Conservation (phyloP, 2,329 filamentous ascomycete species). For the Akanthomyces muscarius region DNA sequence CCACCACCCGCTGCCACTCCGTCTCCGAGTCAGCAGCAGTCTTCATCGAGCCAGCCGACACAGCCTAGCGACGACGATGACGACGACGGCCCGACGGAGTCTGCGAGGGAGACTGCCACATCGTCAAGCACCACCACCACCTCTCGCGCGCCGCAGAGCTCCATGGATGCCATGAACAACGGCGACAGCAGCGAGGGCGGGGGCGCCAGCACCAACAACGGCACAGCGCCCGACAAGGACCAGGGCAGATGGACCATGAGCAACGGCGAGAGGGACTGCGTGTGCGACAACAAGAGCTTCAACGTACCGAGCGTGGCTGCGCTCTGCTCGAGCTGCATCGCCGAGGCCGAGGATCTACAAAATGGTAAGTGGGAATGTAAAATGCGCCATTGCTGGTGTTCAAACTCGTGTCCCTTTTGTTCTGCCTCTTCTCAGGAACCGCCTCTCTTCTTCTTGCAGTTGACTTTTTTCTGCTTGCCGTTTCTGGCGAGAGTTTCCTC, state of each 20-base stretch:
- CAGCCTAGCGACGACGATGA: neutral
- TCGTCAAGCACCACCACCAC: neutral
- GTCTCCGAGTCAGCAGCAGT: neutral
- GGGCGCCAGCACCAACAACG: neutral
- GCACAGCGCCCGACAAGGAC: conserved; percentile 11
- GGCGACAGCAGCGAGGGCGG: neutral
- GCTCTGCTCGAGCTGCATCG: conserved; percentile 37
- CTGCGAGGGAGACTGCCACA: neutral
- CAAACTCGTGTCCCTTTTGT: neutral
- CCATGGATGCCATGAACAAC: neutral
- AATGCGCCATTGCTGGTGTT: neutral
- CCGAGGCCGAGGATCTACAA: conserved; percentile 27
- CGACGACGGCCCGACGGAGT: neutral
- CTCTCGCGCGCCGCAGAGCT: neutral
- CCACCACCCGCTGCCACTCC: neutral
- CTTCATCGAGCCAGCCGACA: neutral
- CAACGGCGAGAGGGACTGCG: conserved; percentile 33
- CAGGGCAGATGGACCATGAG: conserved; percentile 19
- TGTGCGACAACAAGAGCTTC: conserved; percentile 38
- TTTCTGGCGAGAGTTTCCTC: too few relatives aligned
- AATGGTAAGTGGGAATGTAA: conserved; percentile 28
- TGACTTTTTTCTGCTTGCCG: neutral
- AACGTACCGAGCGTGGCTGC: conserved; percentile 36
- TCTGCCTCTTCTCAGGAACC: neutral
- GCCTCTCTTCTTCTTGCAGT: neutral